Percentiles rank a stretch among this genome's conserved stretches.
These are phyloP conservation scores for Trichoderma polysporum DNA, from an alignment of 2,329 filamentous ascomycete genomes.

Conservation along the genomic window DNA sequence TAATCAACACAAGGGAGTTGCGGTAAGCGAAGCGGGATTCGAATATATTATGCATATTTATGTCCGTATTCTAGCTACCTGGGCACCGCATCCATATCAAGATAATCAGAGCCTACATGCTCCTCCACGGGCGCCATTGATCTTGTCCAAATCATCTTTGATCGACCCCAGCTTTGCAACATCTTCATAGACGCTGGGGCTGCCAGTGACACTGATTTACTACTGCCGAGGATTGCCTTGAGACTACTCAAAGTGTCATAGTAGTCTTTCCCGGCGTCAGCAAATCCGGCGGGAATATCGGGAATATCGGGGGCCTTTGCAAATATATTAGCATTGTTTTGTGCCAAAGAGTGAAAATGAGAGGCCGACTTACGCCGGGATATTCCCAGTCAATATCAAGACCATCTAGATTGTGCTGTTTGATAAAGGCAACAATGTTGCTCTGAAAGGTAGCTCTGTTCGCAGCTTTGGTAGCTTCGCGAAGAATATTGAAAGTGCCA, in stretches of 20 bases:
- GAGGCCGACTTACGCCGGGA: constrained; percentile 35
- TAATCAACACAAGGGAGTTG: too few species aligned
- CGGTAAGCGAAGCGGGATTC: too few species aligned
- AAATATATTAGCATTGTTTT: not conserved
- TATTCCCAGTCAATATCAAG: constrained; percentile 52
- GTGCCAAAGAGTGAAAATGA: constrained; percentile 30
- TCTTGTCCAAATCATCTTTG: too few species aligned
- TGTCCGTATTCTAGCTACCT: too few species aligned
- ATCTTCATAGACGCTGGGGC: constrained; percentile 30
- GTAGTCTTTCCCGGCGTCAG: constrained; percentile 21
- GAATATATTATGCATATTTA: too few species aligned
- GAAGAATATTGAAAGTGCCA: constrained; percentile 30
- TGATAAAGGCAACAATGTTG: constrained; percentile 41
- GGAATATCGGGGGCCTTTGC: constrained; percentile 29
- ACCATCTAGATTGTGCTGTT: constrained; percentile 42
- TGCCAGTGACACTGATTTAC: constrained; percentile 34
- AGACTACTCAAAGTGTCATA: constrained; percentile 23
- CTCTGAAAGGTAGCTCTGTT: constrained; percentile 41
- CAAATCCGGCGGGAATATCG: constrained; percentile 31
- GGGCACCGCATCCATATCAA: too few species aligned
- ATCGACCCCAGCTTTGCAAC: too few species aligned
- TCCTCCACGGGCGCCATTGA: too few species aligned
- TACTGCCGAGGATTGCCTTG: constrained; percentile 26
- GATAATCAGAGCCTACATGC: too few species aligned
- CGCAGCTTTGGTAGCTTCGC: constrained; percentile 30